Evolutionary conservation across 805 yeast species (phyloP), one percentile per base, ranked within the genome.

Genomic region (Yamadazyma nakazawae): DNA sequence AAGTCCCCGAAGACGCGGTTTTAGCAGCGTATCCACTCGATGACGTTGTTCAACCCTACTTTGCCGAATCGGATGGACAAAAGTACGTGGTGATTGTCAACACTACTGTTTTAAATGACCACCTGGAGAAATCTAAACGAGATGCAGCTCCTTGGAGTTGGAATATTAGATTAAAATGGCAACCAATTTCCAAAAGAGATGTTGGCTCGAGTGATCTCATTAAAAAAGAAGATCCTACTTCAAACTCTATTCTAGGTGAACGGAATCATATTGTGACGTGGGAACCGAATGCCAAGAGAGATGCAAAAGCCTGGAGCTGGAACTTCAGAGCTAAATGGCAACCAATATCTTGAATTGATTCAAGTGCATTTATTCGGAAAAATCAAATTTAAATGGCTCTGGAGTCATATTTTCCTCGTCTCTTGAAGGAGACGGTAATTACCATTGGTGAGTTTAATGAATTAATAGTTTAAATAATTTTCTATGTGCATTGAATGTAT

Each of bases 121-220:
- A 28, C 12, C 47, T 46, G 43, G 44, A 51, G 45, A 60, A 58
- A 32, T 59, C 61, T 35, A 54, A 57, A 17, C 60, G 59, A 34
- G 55, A 57, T 24, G 57, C 61, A 37, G 54, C 55, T 13, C 60
- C 62, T 28, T 48, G 50, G 44, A 43, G 48, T 30, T 53, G 53
- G 54, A 46, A 46, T 43, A 38, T 38, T 16, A 37, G 46, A 26
- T 40, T 42, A 37, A 48, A 41, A 17, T 57, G 52, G 44, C 56
- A 57, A 46, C 62, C 62, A 17, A 47, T 49, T 24, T 30, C 47
- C 4, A 49, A 51, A 40, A 48, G 54, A 32, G 50, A 48, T 28
- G 49, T 46, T 34, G 40, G 42, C 31, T 43, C 46, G 7, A 21
- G 24, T 21, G 24, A 21, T 21, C 24, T 32, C n/a, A n/a, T n/a